Evolutionary conservation across 2,329 filamentous ascomycete genomes (phyloP).

Genomic region (Botryotinia globosa): DNA sequence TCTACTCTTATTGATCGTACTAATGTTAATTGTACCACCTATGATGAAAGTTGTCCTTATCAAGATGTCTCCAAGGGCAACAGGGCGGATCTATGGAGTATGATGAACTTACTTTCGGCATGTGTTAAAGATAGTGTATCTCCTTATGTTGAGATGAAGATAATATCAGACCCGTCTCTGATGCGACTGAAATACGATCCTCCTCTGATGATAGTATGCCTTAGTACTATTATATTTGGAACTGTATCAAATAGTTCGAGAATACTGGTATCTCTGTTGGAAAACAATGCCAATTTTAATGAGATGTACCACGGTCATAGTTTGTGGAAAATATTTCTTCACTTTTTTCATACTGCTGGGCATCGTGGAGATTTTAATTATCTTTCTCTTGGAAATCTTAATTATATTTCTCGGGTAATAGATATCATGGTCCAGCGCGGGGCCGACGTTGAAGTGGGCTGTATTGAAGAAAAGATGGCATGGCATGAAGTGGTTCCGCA

Average conservation of each 20-base stretch:
- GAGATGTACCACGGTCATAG: not conserved
- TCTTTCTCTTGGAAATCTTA: too few species aligned
- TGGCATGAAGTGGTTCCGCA: too few species aligned
- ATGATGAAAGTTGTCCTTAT: not conserved
- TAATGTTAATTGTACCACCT: not conserved
- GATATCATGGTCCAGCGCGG: not conserved
- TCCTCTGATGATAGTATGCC: too few species aligned
- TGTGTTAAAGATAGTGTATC: fast-evolving
- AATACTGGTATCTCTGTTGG: not conserved
- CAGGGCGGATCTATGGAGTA: not conserved
- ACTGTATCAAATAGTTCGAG: too few species aligned
- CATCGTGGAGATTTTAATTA: too few species aligned
- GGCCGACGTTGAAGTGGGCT: not conserved
- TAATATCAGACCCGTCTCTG: not conserved
- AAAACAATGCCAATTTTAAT: not conserved
- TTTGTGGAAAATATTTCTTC: not conserved
- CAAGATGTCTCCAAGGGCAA: not conserved
- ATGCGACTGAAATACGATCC: not conserved
- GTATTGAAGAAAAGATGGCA: too few species aligned
- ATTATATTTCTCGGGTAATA: not conserved
- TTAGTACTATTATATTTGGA: too few species aligned
- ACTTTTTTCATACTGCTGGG: too few species aligned
- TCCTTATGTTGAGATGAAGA: not conserved
- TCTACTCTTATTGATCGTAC: not conserved
- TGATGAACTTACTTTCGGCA: not conserved